A percentile compares a stretch with the other conserved stretches of the same genome.
Evolutionary conservation across 1,284 basidiomycete species (phyloP).

Genomic region (Ustilago nuda): DNA sequence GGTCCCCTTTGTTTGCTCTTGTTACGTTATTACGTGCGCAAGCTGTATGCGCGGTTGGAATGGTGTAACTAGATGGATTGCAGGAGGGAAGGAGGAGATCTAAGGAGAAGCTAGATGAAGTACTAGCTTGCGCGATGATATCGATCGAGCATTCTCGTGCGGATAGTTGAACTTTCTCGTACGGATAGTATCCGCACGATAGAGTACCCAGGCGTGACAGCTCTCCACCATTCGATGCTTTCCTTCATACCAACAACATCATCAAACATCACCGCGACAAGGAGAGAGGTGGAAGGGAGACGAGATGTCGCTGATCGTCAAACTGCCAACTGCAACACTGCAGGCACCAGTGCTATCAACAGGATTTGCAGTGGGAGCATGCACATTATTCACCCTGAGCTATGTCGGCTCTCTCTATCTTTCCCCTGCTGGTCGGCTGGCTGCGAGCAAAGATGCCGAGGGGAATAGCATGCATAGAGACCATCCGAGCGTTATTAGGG

Average conservation of each 20-base stretch:
- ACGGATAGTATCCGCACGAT: no score
- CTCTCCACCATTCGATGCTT: background rate
- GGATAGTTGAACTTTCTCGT: no score
- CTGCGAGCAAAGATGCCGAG: slow-evolving; percentile 18
- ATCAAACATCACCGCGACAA: background rate
- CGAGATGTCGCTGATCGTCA: slow-evolving; percentile 34
- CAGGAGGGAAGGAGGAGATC: no score
- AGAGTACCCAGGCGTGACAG: no score
- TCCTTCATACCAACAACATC: background rate
- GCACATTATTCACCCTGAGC: slow-evolving; percentile 68
- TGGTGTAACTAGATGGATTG: no score
- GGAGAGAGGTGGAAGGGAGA: background rate
- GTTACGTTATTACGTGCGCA: no score
- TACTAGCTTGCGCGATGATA: no score
- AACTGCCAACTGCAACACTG: slow-evolving; percentile 13
- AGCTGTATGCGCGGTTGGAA: no score
- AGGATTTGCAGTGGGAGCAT: slow-evolving; percentile 33
- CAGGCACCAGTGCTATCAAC: slow-evolving; percentile 26
- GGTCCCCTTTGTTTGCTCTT: slow-evolving; percentile 27
- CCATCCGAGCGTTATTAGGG: slow-evolving; percentile 49
- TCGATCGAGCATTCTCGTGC: no score
- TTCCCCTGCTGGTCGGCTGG: slow-evolving; percentile 57
- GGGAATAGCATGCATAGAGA: slow-evolving; percentile 41
- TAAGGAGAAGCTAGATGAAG: no score
- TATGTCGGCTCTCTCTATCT: slow-evolving; percentile 73